phyloP scores from a whole-genome alignment of 257 asterid species.

The Solanum tarijense region DNA sequence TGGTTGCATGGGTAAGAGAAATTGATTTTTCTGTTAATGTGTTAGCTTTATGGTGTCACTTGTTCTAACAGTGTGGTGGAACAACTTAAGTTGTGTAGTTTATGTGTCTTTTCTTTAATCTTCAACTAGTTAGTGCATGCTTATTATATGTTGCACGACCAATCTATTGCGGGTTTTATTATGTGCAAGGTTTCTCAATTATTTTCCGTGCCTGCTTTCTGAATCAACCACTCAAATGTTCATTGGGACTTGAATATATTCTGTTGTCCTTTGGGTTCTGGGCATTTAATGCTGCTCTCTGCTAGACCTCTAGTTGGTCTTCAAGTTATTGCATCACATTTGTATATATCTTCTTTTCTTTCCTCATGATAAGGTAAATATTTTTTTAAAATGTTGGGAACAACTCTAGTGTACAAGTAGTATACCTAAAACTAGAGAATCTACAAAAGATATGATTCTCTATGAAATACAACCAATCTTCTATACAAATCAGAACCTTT shows the following conservation, averaged over 20 bases:
- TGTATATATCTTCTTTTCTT: not conserved
- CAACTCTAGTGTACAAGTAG: not conserved
- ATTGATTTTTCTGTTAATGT: not conserved
- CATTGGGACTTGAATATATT: not conserved
- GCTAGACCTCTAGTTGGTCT: not conserved
- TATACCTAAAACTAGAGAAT: not conserved
- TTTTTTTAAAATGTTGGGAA: not conserved
- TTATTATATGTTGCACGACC: not conserved
- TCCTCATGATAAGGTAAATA: not conserved
- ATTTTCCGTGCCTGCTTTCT: not conserved
- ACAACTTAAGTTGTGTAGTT: not conserved
- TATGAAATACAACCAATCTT: not conserved
- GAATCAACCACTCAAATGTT: not conserved
- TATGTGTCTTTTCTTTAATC: not conserved
- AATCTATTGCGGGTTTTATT: not conserved
- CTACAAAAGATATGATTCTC: not conserved
- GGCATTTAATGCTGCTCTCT: not conserved
- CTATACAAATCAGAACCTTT: not conserved
- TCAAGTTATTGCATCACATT: not conserved
- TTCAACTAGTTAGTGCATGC: not conserved
- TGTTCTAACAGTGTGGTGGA: not conserved
- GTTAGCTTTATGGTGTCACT: not conserved
- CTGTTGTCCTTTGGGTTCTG: not conserved
- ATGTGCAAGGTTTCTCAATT: not conserved
- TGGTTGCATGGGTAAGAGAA: constrained; percentile 69